Percentiles rank a stretch among this genome's conserved stretches.
phyloP scores from a whole-genome alignment of 2,329 filamentous ascomycete genomes.

The Ophiosphaerella herpotricha region DNA sequence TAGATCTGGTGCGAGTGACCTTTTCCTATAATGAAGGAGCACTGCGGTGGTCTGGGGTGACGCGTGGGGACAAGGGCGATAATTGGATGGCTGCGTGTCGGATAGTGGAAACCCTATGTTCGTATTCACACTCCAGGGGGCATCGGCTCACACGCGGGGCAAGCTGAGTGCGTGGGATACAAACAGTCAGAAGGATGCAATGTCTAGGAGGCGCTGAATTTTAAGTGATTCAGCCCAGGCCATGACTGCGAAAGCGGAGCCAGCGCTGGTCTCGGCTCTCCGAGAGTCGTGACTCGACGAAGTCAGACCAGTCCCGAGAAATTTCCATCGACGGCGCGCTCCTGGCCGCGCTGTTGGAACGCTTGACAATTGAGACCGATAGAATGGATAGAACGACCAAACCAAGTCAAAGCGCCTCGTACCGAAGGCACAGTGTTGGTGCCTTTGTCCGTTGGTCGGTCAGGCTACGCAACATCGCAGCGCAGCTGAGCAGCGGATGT shows the following conservation, averaged over 20 bases:
- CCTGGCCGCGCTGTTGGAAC: constrained; percentile 17
- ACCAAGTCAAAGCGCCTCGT: neutral
- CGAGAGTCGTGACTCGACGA: constrained; percentile 34
- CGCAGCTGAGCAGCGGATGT: too few relatives aligned
- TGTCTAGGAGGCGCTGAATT: neutral
- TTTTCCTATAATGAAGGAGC: constrained; percentile 14
- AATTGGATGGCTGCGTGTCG: constrained; percentile 33
- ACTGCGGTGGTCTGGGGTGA: constrained; percentile 34
- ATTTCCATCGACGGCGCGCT: constrained; percentile 21
- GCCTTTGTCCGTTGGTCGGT: constrained; percentile 12
- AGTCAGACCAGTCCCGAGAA: constrained; percentile 17
- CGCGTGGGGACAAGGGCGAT: constrained; percentile 32
- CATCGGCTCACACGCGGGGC: constrained; percentile 27
- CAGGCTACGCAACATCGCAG: constrained; percentile 10
- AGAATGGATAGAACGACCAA: constrained; percentile 13
- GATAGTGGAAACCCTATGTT: constrained; percentile 19
- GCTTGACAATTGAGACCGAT: constrained; percentile 17
- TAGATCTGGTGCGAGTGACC: constrained; percentile 19
- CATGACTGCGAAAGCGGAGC: constrained; percentile 28
- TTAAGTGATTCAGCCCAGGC: constrained; percentile 17
- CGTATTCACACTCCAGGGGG: constrained; percentile 29
- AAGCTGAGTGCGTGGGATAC: constrained; percentile 33
- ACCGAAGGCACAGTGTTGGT: too few relatives aligned
- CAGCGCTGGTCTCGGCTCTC: constrained; percentile 17
- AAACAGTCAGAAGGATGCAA: constrained; percentile 2